Evolutionary conservation across 257 asterid genomes (phyloP).

Genomic region (Asclepias syriaca): DNA sequence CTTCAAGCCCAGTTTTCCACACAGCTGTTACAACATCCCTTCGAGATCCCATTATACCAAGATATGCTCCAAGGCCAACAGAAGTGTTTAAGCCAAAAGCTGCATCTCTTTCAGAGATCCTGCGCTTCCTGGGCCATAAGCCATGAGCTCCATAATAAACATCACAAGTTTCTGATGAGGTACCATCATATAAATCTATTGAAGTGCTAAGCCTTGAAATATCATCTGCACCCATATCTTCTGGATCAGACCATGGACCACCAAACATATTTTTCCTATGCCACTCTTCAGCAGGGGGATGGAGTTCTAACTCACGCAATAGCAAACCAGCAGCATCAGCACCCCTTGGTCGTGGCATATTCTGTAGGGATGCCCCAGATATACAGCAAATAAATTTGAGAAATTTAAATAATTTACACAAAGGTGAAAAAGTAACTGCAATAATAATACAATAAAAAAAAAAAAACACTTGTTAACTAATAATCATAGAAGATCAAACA

Average conservation of each 20-base stretch:
- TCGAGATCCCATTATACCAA: slow-evolving; percentile 98
- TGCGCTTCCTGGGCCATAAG: slow-evolving; percentile 97
- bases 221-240: slow-evolving; percentile 52
- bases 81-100: slow-evolving; percentile 96
- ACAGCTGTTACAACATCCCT: slow-evolving; percentile 96
- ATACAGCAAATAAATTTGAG: not conserved
- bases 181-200: slow-evolving; percentile 42
- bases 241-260: slow-evolving; percentile 95
- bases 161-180: slow-evolving; percentile 48
- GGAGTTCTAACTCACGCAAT: slow-evolving; percentile 95
- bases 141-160: slow-evolving; percentile 61
- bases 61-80: slow-evolving; percentile 94
- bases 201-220: slow-evolving; percentile 42
- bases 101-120: slow-evolving; percentile 98
- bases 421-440: not conserved
- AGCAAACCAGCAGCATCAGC: slow-evolving; percentile 99
- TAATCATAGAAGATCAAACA: not conserved
- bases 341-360: slow-evolving; percentile 99
- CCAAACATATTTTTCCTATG: slow-evolving; percentile 96
- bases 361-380: slow-evolving; percentile 32
- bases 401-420: not conserved
- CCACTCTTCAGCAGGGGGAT: slow-evolving; percentile 99
- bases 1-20: slow-evolving; percentile 98
- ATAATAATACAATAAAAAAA: not conserved
- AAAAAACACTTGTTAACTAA: not conserved